Percentiles rank a stretch among this genome's conserved stretches.
Evolutionary conservation across 164 flowering plant genomes (phyloP).

Genomic region (Cinnamomum micranthum): DNA sequence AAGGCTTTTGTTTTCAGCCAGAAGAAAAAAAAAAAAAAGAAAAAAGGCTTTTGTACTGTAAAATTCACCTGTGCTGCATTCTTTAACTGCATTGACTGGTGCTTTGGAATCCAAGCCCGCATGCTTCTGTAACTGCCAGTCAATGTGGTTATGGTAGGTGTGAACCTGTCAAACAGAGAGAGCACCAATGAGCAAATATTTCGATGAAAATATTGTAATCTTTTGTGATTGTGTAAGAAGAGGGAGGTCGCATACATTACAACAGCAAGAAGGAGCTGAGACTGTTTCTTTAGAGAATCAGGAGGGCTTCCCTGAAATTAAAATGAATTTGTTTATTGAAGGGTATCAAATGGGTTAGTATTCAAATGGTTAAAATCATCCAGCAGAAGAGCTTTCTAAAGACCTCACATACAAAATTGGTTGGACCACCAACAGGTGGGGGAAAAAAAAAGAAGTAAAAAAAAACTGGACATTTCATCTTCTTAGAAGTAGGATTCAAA

Average conservation of each 20-base stretch:
- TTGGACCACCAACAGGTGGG: too few relatives aligned
- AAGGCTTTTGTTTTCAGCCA: too few relatives aligned
- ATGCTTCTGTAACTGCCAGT: slow-evolving; percentile 80
- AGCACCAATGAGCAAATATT: background rate
- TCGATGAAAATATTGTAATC: too few relatives aligned
- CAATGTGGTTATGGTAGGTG: slow-evolving; percentile 74
- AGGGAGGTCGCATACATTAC: slow-evolving; percentile 37
- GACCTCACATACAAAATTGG: too few relatives aligned
- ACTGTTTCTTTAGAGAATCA: slow-evolving; percentile 33
- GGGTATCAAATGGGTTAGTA: background rate
- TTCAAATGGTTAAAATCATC: too few relatives aligned
- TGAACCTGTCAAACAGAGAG: slow-evolving; percentile 40
- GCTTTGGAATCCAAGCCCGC: slow-evolving; percentile 73
- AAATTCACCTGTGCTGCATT: slow-evolving; percentile 50
- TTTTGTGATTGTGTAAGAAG: background rate
- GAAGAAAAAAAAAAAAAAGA: background rate
- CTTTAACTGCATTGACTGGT: slow-evolving; percentile 71
- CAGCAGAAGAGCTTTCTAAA: too few relatives aligned
- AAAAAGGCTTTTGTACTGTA: background rate
- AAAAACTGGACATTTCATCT: background rate
- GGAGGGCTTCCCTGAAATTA: slow-evolving; percentile 46
- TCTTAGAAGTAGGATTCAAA: background rate
- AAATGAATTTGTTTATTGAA: background rate
- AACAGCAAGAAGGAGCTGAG: slow-evolving; percentile 54
- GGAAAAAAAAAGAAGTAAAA: too few relatives aligned